Evolutionary conservation across 179 eudicot species (phyloP).

Genomic region (Beta lomatogona): DNA sequence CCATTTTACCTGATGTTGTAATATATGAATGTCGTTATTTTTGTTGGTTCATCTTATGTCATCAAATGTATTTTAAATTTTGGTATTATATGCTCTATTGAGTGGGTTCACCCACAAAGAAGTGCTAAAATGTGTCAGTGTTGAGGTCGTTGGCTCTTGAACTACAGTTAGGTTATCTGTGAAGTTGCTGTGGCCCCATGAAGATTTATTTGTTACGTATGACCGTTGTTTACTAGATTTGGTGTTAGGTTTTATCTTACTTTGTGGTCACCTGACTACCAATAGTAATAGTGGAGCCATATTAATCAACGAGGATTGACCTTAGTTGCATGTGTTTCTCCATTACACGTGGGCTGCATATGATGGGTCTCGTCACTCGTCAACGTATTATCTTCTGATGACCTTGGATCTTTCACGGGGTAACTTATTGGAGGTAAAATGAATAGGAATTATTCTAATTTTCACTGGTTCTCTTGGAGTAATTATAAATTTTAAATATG

Average conservation of each 20-base stretch:
- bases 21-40: neutral
- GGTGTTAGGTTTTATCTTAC: slow-evolving; percentile 20
- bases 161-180: slow-evolving; percentile 41
- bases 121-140: slow-evolving; percentile 13
- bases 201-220: slow-evolving; percentile 1
- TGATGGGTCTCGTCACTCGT: neutral
- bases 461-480: too few relatives aligned
- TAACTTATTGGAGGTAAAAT: too few relatives aligned
- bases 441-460: too few relatives aligned
- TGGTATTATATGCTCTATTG: slow-evolving; percentile 17
- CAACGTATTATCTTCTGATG: too few relatives aligned
- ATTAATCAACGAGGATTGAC: slow-evolving; percentile 16
- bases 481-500: too few relatives aligned
- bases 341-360: neutral
- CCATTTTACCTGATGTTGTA: neutral
- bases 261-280: slow-evolving; percentile 16
- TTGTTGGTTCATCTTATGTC: slow-evolving; percentile 25
- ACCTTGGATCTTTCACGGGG: too few relatives aligned
- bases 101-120: slow-evolving; percentile 33
- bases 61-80: neutral
- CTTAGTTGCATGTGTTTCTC: neutral
- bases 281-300: neutral
- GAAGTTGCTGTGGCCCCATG: slow-evolving; percentile 28
- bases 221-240: slow-evolving; percentile 18
- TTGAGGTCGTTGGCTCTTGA: slow-evolving; percentile 26